phyloP scores from a whole-genome alignment of 2,329 filamentous ascomycete species.

The Trichothecium roseum region DNA sequence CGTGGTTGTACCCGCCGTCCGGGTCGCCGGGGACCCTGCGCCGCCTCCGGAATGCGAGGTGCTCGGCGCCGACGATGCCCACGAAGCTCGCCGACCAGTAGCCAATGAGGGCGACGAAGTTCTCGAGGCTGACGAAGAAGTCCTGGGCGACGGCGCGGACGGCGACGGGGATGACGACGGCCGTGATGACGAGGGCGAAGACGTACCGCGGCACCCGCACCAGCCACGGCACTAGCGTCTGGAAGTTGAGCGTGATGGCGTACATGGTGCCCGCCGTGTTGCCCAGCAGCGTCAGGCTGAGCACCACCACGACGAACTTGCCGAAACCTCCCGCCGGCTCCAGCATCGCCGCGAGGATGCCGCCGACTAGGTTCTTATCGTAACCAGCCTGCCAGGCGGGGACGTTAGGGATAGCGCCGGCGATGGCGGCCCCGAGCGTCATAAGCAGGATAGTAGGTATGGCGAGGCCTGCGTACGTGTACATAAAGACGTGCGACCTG shows the following conservation, averaged over 20 bases:
- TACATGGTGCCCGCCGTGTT: constrained; percentile 52
- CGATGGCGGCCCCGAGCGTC: constrained; percentile 54
- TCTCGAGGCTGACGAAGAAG: constrained; percentile 48
- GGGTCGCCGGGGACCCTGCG: not conserved
- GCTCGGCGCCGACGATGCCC: constrained; percentile 36
- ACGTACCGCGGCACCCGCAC: constrained; percentile 44
- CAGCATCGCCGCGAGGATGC: constrained; percentile 50
- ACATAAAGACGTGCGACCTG: constrained; percentile 38
- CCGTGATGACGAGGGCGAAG: constrained; percentile 46
- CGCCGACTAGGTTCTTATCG: constrained; percentile 41
- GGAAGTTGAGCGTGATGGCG: constrained; percentile 53
- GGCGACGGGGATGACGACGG: constrained; percentile 48
- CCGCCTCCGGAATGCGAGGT: constrained; percentile 33
- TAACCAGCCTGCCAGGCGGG: constrained; percentile 45
- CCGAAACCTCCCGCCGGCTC: constrained; percentile 47
- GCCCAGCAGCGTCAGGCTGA: constrained; percentile 46
- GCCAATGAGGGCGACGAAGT: constrained; percentile 45
- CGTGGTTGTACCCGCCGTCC: constrained; percentile 27
- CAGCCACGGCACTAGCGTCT: constrained; percentile 48
- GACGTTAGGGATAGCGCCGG: constrained; percentile 43
- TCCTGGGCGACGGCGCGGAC: constrained; percentile 38
- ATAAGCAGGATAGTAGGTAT: constrained; percentile 48
- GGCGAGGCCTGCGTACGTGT: constrained; percentile 45
- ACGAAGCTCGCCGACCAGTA: constrained; percentile 49
- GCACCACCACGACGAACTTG: constrained; percentile 49